These are phyloP conservation scores for Chlamydomonas schloesseri DNA, from an alignment of 139 green algal species.

Conservation along the genomic window DNA sequence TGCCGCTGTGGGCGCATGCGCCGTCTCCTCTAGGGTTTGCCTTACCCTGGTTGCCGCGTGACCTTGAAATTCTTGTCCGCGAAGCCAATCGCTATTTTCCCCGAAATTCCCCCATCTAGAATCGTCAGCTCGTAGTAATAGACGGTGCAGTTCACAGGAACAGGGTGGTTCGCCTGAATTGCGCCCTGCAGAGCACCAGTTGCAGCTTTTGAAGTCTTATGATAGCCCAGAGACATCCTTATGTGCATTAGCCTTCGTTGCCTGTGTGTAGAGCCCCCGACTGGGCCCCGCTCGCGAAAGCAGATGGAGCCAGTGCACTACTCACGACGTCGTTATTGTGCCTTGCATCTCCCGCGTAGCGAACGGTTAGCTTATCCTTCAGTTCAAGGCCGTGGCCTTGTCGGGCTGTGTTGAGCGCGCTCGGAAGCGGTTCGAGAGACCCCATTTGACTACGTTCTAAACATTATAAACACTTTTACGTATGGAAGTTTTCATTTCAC, in stretches of 20 bases:
- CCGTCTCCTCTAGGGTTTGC: neutral
- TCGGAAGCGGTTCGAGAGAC: slow-evolving; percentile 52
- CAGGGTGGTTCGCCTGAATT: slow-evolving; percentile 76
- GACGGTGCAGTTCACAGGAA: slow-evolving; percentile 66
- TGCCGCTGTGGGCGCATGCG: too few species aligned
- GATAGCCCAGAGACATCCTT: too few species aligned
- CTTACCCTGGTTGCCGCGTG: slow-evolving; percentile 86
- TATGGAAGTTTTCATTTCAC: too few species aligned
- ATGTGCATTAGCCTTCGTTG: too few species aligned
- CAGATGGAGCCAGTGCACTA: neutral
- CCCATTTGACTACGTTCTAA: neutral
- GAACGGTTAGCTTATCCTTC: slow-evolving; percentile 78
- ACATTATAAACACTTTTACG: too few species aligned
- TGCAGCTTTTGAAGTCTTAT: too few species aligned
- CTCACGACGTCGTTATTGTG: slow-evolving; percentile 83
- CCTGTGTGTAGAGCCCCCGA: too few species aligned
- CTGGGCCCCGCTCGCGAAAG: too few species aligned
- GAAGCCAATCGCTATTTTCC: slow-evolving; percentile 85
- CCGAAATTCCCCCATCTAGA: slow-evolving; percentile 68
- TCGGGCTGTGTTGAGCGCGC: slow-evolving; percentile 27
- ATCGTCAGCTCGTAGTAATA: slow-evolving; percentile 93
- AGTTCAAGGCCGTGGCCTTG: slow-evolving; percentile 72
- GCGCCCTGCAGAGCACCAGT: slow-evolving; percentile 19
- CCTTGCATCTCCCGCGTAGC: slow-evolving; percentile 73
- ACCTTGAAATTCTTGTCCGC: slow-evolving; percentile 77